A percentile compares a stretch with the other conserved stretches of the same genome.
Evolutionary conservation across 768 basidiomycete genomes (phyloP).

Genomic region (Psilocybe cubensis): DNA sequence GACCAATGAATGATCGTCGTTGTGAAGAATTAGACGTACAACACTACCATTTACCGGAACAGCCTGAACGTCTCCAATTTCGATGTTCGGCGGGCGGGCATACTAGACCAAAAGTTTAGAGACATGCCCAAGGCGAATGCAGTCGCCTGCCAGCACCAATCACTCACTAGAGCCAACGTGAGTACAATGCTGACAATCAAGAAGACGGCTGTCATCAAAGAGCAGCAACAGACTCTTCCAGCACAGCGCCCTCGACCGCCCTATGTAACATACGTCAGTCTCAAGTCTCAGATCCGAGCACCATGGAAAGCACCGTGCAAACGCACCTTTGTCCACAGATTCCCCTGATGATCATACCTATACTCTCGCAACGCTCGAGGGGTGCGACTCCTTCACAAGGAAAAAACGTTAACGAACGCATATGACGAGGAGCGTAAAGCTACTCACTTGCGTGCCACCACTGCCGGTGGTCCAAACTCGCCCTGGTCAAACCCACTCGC

Average conservation of each 20-base stretch:
- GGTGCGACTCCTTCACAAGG: slow-evolving; percentile 29
- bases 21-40: slow-evolving; percentile 35
- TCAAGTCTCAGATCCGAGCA: not conserved
- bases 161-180: slow-evolving; percentile 66
- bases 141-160: not conserved
- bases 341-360: slow-evolving; percentile 60
- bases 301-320: not conserved
- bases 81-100: slow-evolving; percentile 74
- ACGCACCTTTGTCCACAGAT: slow-evolving; percentile 69
- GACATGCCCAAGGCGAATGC: not conserved
- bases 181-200: slow-evolving; percentile 68
- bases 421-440: not conserved
- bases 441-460: slow-evolving; percentile 29
- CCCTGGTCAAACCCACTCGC: slow-evolving; percentile 43
- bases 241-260: slow-evolving; percentile 63
- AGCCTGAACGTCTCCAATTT: slow-evolving; percentile 52
- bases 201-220: slow-evolving; percentile 66
- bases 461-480: slow-evolving; percentile 39
- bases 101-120: slow-evolving; percentile 48
- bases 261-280: slow-evolving; percentile 33
- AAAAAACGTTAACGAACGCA: not conserved
- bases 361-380: slow-evolving; percentile 51
- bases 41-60: slow-evolving; percentile 42
- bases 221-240: slow-evolving; percentile 78
- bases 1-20: not conserved